Evolutionary conservation across 2,329 filamentous ascomycete genomes (phyloP).

Genomic region (Pestalotiopsis sp.): DNA sequence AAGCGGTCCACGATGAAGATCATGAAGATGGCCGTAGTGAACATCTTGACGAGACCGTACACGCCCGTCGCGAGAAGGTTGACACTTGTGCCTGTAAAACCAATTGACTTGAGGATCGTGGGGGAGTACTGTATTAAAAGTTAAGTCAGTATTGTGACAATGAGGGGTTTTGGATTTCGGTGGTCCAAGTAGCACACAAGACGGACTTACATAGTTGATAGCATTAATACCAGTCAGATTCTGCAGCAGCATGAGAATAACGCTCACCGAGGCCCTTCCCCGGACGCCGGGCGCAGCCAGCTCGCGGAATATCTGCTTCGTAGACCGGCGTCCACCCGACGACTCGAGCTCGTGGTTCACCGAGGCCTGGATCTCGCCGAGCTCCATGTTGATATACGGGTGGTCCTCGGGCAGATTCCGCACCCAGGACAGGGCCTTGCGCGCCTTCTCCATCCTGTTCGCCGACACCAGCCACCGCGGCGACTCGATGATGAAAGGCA

Average conservation of each 20-base stretch:
- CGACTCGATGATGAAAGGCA: slow-evolving; percentile 23
- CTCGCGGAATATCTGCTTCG: slow-evolving; percentile 27
- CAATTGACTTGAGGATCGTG: slow-evolving; percentile 64
- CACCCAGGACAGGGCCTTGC: slow-evolving; percentile 22
- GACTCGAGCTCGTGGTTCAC: slow-evolving; percentile 37
- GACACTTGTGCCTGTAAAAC: slow-evolving; percentile 47
- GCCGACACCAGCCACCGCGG: slow-evolving; percentile 28
- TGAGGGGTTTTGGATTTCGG: neutral
- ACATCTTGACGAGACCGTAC: slow-evolving; percentile 77
- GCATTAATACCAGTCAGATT: slow-evolving; percentile 54
- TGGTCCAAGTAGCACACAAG: no score
- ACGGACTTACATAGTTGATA: slow-evolving; percentile 63
- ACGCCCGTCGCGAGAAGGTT: slow-evolving; percentile 68
- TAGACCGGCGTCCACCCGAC: slow-evolving; percentile 35
- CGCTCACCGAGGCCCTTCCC: neutral
- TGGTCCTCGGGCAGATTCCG: slow-evolving; percentile 30
- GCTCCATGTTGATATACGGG: slow-evolving; percentile 29
- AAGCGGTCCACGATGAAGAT: slow-evolving; percentile 25
- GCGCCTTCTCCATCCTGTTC: slow-evolving; percentile 21
- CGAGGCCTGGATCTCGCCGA: slow-evolving; percentile 32
- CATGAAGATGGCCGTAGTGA: slow-evolving; percentile 62
- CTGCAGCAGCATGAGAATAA: slow-evolving; percentile 25
- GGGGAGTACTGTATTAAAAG: slow-evolving; percentile 52
- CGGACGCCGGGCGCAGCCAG: slow-evolving; percentile 18
- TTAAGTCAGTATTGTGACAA: neutral